phyloP scores from a whole-genome alignment of 306 rosid genomes.

The Styphnolobium japonicum region DNA sequence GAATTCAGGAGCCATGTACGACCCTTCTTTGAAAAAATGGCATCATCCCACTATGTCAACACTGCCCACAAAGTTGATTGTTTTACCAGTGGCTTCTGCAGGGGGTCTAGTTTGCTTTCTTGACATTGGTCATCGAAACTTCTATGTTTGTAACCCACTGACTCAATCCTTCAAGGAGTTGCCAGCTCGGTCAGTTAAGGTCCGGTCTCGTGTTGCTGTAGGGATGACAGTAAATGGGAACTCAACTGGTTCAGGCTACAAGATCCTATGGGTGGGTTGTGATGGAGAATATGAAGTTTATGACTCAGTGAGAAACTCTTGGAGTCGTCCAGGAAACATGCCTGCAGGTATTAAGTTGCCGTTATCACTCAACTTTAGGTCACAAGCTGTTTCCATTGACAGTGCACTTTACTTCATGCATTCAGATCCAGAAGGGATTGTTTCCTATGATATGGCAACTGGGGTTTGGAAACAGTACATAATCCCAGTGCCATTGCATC shows the following conservation, averaged over 20 bases:
- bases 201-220: slow-evolving; percentile 67
- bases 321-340: slow-evolving; percentile 57
- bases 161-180: slow-evolving; percentile 63
- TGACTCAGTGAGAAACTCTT: slow-evolving; percentile 54
- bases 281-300: slow-evolving; percentile 69
- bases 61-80: slow-evolving; percentile 45
- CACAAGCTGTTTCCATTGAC: slow-evolving; percentile 58
- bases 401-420: slow-evolving; percentile 60
- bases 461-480: slow-evolving; percentile 65
- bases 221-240: slow-evolving; percentile 57
- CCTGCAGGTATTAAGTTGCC: slow-evolving; percentile 56
- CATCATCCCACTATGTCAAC: slow-evolving; percentile 56
- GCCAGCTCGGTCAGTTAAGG: slow-evolving; percentile 62
- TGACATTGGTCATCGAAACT: slow-evolving; percentile 57
- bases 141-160: slow-evolving; percentile 69
- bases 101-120: slow-evolving; percentile 73
- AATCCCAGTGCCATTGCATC: slow-evolving; percentile 57
- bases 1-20: slow-evolving; percentile 65
- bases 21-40: slow-evolving; percentile 69
- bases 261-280: slow-evolving; percentile 62
- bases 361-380: slow-evolving; percentile 52
- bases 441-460: slow-evolving; percentile 50
- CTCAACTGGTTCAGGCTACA: slow-evolving; percentile 47
- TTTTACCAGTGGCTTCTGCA: slow-evolving; percentile 71
- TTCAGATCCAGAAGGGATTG: slow-evolving; percentile 65